phyloP scores from a whole-genome alignment of 2,329 filamentous ascomycete species.

The Penicillium sp. region DNA sequence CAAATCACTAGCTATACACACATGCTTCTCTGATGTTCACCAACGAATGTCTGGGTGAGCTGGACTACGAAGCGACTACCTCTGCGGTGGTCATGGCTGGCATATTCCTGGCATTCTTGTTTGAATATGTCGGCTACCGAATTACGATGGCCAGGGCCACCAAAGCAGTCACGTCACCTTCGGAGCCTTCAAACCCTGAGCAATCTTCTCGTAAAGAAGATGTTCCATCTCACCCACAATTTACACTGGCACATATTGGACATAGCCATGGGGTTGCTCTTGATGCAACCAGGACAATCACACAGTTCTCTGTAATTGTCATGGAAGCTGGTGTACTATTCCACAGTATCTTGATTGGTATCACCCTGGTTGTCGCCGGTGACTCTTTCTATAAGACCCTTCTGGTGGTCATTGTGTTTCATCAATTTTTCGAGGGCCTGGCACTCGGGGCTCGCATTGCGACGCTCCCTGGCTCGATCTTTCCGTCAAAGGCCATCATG shows the following conservation, averaged over 20 bases:
- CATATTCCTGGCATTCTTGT: conserved; percentile 72
- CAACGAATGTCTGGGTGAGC: conserved; percentile 70
- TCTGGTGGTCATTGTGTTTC: conserved; percentile 72
- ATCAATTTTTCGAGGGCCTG: conserved; percentile 79
- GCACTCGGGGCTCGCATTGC: conserved; percentile 75
- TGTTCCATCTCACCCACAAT: conserved; percentile 16
- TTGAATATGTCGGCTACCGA: conserved; percentile 71
- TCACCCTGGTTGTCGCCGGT: conserved; percentile 53
- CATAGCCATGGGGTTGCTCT: conserved; percentile 41
- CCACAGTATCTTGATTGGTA: conserved; percentile 66
- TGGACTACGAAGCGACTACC: conserved; percentile 72
- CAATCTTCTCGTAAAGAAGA: conserved; percentile 12
- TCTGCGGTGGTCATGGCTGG: conserved; percentile 76
- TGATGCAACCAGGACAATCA: conserved; percentile 44
- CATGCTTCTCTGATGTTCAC: conserved; percentile 75
- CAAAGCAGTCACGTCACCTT: conserved; percentile 26
- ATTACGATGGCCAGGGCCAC: conserved; percentile 50
- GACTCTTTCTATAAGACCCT: conserved; percentile 60
- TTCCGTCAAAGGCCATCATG: conserved; percentile 62
- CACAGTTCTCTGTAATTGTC: conserved; percentile 68
- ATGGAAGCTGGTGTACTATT: conserved; percentile 78
- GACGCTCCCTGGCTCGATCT: conserved; percentile 51
- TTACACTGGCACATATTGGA: conserved; percentile 36
- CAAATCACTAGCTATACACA: conserved; percentile 67
- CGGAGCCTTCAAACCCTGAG: conserved; percentile 14